Conservation (phyloP, 345 rosid genomes). For the Luvunga scandens region DNA sequence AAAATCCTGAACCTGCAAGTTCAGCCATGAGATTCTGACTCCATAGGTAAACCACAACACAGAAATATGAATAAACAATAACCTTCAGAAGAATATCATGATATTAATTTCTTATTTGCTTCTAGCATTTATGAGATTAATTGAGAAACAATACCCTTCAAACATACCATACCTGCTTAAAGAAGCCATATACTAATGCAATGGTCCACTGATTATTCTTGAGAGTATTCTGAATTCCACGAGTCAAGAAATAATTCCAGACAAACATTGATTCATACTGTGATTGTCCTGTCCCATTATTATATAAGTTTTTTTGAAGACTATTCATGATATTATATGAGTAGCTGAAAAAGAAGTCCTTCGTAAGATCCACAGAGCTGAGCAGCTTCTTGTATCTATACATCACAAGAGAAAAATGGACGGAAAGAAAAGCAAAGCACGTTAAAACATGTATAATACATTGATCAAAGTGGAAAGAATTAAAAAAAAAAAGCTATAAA, state of each 20-base stretch:
- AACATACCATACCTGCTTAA: conserved; percentile 69
- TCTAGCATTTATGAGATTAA: background rate
- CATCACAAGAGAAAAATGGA: conserved; percentile 32
- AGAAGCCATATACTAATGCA: conserved; percentile 92
- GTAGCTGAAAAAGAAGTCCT: conserved; percentile 99
- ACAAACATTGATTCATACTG: conserved; percentile 84
- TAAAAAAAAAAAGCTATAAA: conserved; percentile 20
- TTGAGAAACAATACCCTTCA: background rate
- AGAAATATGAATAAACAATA: background rate
- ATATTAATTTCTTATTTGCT: background rate
- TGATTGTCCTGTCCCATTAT: conserved; percentile 38
- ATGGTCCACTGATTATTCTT: conserved; percentile 83
- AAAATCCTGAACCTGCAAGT: background rate
- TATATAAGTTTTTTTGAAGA: conserved; percentile 72
- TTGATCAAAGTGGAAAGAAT: conserved; percentile 12
- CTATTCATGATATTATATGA: conserved; percentile 80
- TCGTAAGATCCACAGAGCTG: conserved; percentile 82
- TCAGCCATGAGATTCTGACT: background rate
- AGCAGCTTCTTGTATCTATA: conserved; percentile 97
- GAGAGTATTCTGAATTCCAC: conserved; percentile 56
- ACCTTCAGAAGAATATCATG: background rate
- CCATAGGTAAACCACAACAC: background rate
- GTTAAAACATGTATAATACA: conserved; percentile 31
- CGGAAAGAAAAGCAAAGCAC: conserved; percentile 21
- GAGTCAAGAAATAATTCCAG: conserved; percentile 93